These are phyloP conservation scores for Blastobotrys niveus DNA, from an alignment of 1,139 yeast genomes.

Conservation along the genomic window DNA sequence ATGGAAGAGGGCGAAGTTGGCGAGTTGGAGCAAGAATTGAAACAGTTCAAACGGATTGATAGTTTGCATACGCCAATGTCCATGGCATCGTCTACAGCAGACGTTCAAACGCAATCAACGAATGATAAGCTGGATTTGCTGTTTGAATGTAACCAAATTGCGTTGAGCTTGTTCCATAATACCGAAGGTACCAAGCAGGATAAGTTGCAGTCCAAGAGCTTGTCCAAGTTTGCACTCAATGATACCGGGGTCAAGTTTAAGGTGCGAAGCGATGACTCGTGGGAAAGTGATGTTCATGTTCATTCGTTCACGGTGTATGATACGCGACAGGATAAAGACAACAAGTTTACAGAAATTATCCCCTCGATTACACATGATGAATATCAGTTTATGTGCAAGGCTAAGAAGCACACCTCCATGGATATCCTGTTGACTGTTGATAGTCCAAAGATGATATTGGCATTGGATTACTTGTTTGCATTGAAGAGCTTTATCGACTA, in stretches of 20 bases:
- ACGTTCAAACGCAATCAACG: slow-evolving; percentile 1
- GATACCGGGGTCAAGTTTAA: slow-evolving; percentile 48
- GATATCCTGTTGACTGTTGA: slow-evolving; percentile 64
- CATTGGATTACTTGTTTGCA: slow-evolving; percentile 79
- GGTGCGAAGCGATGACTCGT: slow-evolving; percentile 51
- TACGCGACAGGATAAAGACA: slow-evolving; percentile 53
- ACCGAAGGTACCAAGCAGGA: slow-evolving; percentile 41
- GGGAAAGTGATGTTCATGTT: slow-evolving; percentile 56
- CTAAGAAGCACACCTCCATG: slow-evolving; percentile 31
- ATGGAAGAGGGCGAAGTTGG: slow-evolving; percentile 62
- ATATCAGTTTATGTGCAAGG: slow-evolving; percentile 64
- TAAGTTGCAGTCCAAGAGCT: slow-evolving; percentile 36
- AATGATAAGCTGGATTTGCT: slow-evolving; percentile 23
- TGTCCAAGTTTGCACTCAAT: slow-evolving; percentile 63
- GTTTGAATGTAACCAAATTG: slow-evolving; percentile 57
- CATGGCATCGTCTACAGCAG: not conserved
- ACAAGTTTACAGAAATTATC: slow-evolving; percentile 71
- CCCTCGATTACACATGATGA: slow-evolving; percentile 61
- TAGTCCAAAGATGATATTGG: slow-evolving; percentile 73
- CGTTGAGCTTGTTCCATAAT: slow-evolving; percentile 58
- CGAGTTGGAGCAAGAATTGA: slow-evolving; percentile 32
- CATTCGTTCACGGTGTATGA: slow-evolving; percentile 76
- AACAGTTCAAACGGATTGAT: slow-evolving; percentile 21
- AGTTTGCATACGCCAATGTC: not conserved
- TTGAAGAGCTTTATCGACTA: slow-evolving; percentile 56